Base-by-base conservation (phyloP, 768 basidiomycete species). In the Astraeus odoratus region DNA sequence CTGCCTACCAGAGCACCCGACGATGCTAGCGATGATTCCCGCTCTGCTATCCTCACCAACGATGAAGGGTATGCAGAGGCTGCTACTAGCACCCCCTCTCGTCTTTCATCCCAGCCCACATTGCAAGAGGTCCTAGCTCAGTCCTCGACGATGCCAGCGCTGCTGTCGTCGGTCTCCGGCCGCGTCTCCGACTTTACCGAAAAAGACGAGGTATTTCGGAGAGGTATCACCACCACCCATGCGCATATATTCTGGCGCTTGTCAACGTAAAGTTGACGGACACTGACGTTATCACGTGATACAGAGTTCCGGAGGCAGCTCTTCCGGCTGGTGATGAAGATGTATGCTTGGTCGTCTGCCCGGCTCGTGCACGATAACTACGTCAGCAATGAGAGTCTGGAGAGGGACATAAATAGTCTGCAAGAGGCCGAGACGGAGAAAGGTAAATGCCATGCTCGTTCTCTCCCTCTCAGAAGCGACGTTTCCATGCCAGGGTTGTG, bases 401-500 rank as follows among this genome's bases (percentile, higher is more conserved):
- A 30, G 13, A 25, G 26, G 9, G 57, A 39, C 0, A 46, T 63
- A 34, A 46, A 55, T n/a, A 51, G 2, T 0, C 10, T 67, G 43
- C 13, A 60, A 25, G 26, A 42, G 29, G 50, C 47, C 3, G 54
- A 56, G 31, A 47, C 48, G 41, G 63, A 65, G 39, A 61, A 66
- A 65, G 63, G 63, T 65, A 67, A 53, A 65, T 65, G 48, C 31
- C 16, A 3, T 19, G 16, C 5, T 12, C 30, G 3, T 31, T 62
- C 63, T 55, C 49, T 27, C 29, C 42, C 43, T 16, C 23, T 44
- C 38, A n/a, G n/a, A n/a, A n/a, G n/a, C n/a, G n/a, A n/a, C 29
- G 10, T 27, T 50, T 22, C 25, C 46, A 52, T 24, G 27, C 53
- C 16, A 27, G 56, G 20, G 64, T 60, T 66, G 64, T 53, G 51